Conservation (phyloP, 345 rosid species). For the Durio zibethinus region DNA sequence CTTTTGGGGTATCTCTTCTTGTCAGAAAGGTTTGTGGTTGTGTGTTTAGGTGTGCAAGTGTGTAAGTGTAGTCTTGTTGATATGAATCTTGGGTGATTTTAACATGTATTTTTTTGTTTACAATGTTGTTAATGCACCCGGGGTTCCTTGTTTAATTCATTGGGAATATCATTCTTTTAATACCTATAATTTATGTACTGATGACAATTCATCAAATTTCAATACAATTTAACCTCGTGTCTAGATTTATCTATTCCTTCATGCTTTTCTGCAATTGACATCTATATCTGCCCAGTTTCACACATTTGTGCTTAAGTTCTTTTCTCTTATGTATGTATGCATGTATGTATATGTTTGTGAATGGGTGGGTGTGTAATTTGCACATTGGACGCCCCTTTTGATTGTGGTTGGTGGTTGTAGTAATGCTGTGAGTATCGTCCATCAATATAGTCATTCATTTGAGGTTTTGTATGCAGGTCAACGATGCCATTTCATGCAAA, state of each 20-base stretch:
- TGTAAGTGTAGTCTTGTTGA: conserved; percentile 36
- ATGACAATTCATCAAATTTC: conserved; percentile 31
- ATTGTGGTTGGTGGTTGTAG: background rate
- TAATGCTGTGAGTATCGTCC: background rate
- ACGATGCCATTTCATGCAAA: background rate
- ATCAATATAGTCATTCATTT: background rate
- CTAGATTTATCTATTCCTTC: background rate
- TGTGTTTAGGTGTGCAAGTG: conserved; percentile 37
- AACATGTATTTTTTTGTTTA: conserved; percentile 19
- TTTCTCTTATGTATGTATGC: background rate
- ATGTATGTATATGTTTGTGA: background rate
- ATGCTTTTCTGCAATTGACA: background rate
- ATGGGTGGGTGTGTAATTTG: background rate
- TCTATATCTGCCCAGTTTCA: background rate
- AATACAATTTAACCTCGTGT: conserved; percentile 26
- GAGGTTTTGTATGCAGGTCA: background rate
- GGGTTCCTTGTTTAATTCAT: conserved; percentile 26
- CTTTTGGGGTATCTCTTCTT: conserved; percentile 9
- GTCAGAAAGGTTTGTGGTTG: conserved; percentile 31
- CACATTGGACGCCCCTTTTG: background rate
- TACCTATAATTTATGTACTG: conserved; percentile 30
- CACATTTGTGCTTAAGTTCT: background rate
- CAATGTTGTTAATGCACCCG: conserved; percentile 10
- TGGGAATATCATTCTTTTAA: conserved; percentile 44
- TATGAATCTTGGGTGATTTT: conserved; percentile 28